Evolutionary conservation across 2,329 filamentous ascomycete genomes (phyloP).

Genomic region (Fusarium longipes): DNA sequence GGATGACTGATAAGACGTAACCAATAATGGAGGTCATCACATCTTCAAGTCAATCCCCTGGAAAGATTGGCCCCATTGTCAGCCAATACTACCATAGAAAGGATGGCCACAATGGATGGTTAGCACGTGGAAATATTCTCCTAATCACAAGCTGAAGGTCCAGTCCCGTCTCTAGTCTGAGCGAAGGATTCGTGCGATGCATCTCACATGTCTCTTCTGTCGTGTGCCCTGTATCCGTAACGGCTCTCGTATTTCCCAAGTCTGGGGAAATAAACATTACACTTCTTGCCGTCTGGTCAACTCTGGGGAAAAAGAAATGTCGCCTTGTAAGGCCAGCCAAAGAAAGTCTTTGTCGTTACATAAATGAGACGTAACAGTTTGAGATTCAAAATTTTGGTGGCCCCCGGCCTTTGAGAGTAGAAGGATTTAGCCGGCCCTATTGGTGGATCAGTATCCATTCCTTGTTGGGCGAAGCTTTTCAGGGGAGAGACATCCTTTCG

Average conservation of each 20-base stretch:
- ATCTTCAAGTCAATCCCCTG: neutral
- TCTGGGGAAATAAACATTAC: constrained; percentile 30
- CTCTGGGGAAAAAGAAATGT: constrained; percentile 39
- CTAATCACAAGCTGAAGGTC: constrained; percentile 39
- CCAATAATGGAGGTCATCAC: constrained; percentile 9
- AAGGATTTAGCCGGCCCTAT: neutral
- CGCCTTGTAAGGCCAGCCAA: constrained; percentile 28
- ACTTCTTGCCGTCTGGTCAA: neutral
- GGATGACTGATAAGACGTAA: neutral
- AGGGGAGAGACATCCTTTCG: too few relatives aligned
- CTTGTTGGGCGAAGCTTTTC: neutral
- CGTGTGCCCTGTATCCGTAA: neutral
- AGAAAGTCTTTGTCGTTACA: constrained; percentile 41
- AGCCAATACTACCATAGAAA: neutral
- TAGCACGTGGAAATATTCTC: constrained; percentile 30
- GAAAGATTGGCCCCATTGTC: neutral
- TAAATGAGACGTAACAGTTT: constrained; percentile 44
- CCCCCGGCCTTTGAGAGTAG: too few relatives aligned
- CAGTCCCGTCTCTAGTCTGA: constrained; percentile 25
- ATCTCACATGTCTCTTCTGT: neutral
- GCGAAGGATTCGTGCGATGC: neutral
- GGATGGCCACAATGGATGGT: neutral
- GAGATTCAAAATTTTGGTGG: neutral
- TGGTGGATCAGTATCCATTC: neutral
- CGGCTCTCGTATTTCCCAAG: neutral